Evolutionary conservation across 108 stramenopile genomes (phyloP).

Genomic region (Phaeodactylum tricornutum): DNA sequence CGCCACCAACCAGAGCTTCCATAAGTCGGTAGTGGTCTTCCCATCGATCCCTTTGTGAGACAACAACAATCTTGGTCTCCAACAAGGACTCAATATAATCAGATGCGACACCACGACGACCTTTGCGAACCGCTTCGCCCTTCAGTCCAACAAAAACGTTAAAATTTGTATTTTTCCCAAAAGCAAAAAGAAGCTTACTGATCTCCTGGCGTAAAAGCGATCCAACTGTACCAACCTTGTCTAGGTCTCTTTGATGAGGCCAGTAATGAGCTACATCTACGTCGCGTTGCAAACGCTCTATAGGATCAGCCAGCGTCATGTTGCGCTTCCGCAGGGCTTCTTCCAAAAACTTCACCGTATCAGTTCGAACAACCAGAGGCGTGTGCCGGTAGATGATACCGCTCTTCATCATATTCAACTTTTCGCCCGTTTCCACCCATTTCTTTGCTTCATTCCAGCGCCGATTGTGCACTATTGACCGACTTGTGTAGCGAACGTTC

Average conservation of each 20-base stretch:
- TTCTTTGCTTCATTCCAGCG: not conserved
- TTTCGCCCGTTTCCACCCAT: not conserved
- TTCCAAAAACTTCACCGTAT: constrained; percentile 13
- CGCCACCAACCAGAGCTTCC: constrained; percentile 49
- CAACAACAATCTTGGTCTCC: constrained; percentile 42
- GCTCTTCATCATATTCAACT: not conserved
- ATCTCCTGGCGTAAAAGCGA: not conserved
- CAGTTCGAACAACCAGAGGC: constrained; percentile 21
- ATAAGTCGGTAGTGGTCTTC: constrained; percentile 55
- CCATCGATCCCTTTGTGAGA: constrained; percentile 56
- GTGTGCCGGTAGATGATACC: constrained; percentile 8
- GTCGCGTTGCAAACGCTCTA: constrained; percentile 7
- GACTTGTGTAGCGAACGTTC: constrained; percentile 13
- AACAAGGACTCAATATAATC: constrained; percentile 24
- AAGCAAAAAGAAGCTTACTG: not conserved
- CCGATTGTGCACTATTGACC: not conserved
- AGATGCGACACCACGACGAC: constrained; percentile 6
- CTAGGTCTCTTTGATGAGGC: not conserved
- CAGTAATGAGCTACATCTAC: constrained; percentile 22
- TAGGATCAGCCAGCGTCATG: not conserved
- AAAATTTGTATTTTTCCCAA: not conserved
- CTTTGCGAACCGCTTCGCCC: not conserved
- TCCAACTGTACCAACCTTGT: not conserved
- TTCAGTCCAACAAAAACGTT: not conserved
- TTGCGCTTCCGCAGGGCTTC: not conserved